A percentile compares a stretch with the other conserved stretches of the same genome.
These are phyloP conservation scores for Podaxis sp. DNA, from an alignment of 768 basidiomycete genomes.

Conservation along the genomic window DNA sequence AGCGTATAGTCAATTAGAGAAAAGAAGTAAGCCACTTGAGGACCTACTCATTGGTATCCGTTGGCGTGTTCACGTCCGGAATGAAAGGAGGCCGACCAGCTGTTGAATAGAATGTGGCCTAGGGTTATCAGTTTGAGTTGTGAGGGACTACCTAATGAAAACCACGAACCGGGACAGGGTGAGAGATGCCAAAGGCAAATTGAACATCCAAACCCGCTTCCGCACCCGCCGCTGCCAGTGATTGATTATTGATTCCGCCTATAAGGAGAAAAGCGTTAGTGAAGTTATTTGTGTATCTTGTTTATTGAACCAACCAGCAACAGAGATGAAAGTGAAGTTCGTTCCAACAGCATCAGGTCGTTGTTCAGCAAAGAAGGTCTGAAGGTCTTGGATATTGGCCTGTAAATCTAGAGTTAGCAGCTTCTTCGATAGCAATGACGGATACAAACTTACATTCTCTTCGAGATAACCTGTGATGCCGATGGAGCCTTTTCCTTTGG, in stretches of 20 bases:
- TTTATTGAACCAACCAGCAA: conserved; percentile 41
- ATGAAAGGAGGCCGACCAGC: conserved; percentile 59
- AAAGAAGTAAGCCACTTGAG: conserved; percentile 13
- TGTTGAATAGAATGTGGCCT: conserved; percentile 57
- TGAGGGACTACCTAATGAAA: neutral
- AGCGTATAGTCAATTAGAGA: conserved; percentile 4
- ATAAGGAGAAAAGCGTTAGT: conserved; percentile 2
- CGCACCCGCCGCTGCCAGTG: conserved; percentile 40
- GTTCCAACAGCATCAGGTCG: conserved; percentile 45
- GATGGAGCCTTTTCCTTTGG: conserved; percentile 42
- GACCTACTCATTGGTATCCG: conserved; percentile 36
- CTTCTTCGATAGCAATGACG: neutral
- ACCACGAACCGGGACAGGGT: conserved; percentile 48
- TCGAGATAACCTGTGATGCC: conserved; percentile 53
- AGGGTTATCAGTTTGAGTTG: conserved; percentile 14
- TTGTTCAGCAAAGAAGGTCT: conserved; percentile 45
- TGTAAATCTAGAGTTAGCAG: neutral
- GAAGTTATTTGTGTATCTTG: neutral
- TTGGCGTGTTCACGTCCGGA: conserved; percentile 39
- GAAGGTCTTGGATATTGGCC: conserved; percentile 49
- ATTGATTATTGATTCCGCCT: conserved; percentile 64
- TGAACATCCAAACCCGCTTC: conserved; percentile 68
- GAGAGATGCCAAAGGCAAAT: conserved; percentile 58
- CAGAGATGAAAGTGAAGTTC: conserved; percentile 51
- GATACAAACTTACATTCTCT: neutral